Conservation (phyloP, 1,139 yeast genomes). For the Suhomyces yuchorum region DNA sequence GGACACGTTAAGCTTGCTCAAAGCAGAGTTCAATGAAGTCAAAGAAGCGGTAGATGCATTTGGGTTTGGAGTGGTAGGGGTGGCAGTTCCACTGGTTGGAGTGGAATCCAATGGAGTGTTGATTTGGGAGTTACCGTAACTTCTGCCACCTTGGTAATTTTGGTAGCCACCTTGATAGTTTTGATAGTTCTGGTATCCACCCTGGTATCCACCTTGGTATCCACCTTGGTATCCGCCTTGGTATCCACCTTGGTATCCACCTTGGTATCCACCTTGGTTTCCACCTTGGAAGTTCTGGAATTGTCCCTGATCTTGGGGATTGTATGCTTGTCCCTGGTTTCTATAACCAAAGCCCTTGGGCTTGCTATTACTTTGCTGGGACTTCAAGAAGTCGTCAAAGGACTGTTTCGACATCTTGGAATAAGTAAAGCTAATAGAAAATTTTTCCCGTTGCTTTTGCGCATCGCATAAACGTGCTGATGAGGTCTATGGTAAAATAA, state of each 20-base stretch:
- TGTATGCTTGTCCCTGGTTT: neutral
- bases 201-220: constrained; percentile 8
- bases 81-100: constrained; percentile 45
- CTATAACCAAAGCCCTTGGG: constrained; percentile 21
- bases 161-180: constrained; percentile 8
- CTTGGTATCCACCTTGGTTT: constrained; percentile 11
- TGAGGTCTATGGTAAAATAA: neutral
- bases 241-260: constrained; percentile 10
- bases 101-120: constrained; percentile 37
- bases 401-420: constrained; percentile 33
- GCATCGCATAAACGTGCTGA: constrained; percentile 13
- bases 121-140: constrained; percentile 14
- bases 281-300: neutral
- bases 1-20: constrained; percentile 58
- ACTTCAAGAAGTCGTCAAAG: constrained; percentile 39
- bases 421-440: neutral
- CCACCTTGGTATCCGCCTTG: constrained; percentile 9
- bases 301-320: neutral
- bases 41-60: constrained; percentile 66
- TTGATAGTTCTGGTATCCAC: constrained; percentile 15
- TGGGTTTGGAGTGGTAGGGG: constrained; percentile 40
- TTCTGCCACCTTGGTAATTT: constrained; percentile 5
- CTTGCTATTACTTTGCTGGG: constrained; percentile 22
- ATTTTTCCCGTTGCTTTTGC: constrained; percentile 9
- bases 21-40: constrained; percentile 67